phyloP scores from a whole-genome alignment of 73 alveolate species.

The Effrenium voratum region DNA sequence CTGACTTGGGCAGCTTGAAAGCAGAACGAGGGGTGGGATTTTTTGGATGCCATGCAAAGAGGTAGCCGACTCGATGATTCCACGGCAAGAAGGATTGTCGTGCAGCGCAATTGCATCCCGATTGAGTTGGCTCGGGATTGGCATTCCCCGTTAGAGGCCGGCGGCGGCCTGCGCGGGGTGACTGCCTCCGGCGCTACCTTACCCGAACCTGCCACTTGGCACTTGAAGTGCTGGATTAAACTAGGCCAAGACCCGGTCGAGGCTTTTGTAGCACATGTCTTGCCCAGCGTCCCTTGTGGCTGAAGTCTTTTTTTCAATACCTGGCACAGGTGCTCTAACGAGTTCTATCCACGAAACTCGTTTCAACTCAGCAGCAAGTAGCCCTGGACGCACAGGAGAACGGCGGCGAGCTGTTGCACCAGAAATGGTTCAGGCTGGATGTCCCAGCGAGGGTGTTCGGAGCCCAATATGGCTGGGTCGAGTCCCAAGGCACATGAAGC shows the following conservation, averaged over 20 bases:
- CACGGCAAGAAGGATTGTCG: too few species aligned
- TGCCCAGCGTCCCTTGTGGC: background rate
- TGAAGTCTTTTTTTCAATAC: background rate
- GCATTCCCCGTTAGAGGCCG: constrained; percentile 61
- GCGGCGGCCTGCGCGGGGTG: constrained; percentile 74
- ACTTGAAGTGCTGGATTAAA: background rate
- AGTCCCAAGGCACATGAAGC: constrained; percentile 59
- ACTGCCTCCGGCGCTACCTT: constrained; percentile 74
- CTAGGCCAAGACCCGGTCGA: background rate
- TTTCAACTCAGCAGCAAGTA: too few species aligned
- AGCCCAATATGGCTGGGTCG: background rate
- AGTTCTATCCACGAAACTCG: too few species aligned
- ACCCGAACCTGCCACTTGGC: constrained; percentile 44
- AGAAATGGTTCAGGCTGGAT: constrained; percentile 72
- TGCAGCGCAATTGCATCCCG: too few species aligned
- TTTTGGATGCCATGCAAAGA: too few species aligned
- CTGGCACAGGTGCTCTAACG: too few species aligned
- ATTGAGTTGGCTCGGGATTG: too few species aligned
- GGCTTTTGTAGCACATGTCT: background rate
- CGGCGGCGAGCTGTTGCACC: constrained; percentile 73
- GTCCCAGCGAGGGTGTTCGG: background rate
- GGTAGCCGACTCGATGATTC: too few species aligned
- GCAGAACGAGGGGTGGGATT: too few species aligned
- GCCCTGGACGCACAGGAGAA: constrained; percentile 25
- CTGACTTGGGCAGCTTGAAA: constrained; percentile 57